A percentile compares a stretch with the other conserved stretches of the same genome.
These are phyloP conservation scores for Xerocomellus intermedius DNA, from an alignment of 768 basidiomycete genomes.

Conservation along the genomic window DNA sequence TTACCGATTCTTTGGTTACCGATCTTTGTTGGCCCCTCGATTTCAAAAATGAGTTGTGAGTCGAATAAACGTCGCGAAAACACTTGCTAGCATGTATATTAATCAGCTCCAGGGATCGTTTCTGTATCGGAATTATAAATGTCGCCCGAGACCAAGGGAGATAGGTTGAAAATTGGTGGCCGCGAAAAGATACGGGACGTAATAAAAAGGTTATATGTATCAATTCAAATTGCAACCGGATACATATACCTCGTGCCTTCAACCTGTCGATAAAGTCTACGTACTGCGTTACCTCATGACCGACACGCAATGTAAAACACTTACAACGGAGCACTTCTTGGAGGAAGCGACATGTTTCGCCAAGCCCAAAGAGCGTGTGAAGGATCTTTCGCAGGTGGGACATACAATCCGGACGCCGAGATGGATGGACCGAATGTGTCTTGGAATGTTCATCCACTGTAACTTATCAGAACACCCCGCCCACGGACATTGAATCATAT, in stretches of 20 bases:
- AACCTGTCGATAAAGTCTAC: neutral
- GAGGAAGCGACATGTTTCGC: slow-evolving; percentile 9
- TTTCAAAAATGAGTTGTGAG: neutral
- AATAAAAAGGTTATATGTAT: neutral
- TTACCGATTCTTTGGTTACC: neutral
- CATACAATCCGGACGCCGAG: slow-evolving; percentile 7
- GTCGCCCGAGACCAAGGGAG: neutral
- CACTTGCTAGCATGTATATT: no score
- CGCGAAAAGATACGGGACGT: neutral
- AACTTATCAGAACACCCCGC: slow-evolving; percentile 2
- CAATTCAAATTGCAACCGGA: neutral
- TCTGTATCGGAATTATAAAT: neutral
- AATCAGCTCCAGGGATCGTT: neutral
- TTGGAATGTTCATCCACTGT: slow-evolving; percentile 10
- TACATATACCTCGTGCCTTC: neutral
- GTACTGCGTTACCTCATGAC: neutral
- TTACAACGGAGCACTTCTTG: slow-evolving; percentile 3
- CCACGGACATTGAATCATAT: slow-evolving; percentile 6
- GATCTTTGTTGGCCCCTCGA: neutral
- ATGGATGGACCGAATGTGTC: slow-evolving; percentile 10
- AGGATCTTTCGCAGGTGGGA: slow-evolving; percentile 9
- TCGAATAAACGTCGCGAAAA: no score
- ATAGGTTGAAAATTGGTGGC: neutral
- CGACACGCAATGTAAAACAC: neutral
- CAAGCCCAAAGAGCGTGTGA: slow-evolving; percentile 11